Percentiles rank a stretch among this genome's conserved stretches.
These are phyloP conservation scores for Coemansia sp. DNA, from an alignment of 192 early-diverging fungal species.

Conservation along the genomic window DNA sequence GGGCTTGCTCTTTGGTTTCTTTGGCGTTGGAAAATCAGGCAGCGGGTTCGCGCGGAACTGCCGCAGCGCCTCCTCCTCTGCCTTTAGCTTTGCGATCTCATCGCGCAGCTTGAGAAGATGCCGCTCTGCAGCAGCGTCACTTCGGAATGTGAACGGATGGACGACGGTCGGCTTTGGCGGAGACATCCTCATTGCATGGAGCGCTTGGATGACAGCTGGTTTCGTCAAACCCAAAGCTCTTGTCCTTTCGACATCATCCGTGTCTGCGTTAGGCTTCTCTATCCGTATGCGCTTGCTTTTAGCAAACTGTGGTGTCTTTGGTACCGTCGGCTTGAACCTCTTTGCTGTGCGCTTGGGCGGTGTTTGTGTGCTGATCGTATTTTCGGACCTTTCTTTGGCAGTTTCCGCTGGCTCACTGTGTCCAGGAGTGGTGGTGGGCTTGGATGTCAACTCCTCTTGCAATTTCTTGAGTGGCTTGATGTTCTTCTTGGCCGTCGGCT, in stretches of 20 bases:
- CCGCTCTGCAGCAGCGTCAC: constrained; percentile 59
- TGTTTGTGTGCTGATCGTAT: constrained; percentile 5
- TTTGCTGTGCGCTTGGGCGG: constrained; percentile 10
- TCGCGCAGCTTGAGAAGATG: constrained; percentile 60
- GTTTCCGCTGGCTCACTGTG: constrained; percentile 10
- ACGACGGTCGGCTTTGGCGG: constrained; percentile 42
- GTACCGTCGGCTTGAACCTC: constrained; percentile 32
- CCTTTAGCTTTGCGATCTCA: constrained; percentile 47
- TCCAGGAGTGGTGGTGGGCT: constrained; percentile 29
- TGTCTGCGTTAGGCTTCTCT: constrained; percentile 1
- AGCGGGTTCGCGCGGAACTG: constrained; percentile 60
- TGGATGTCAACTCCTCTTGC: constrained; percentile 18
- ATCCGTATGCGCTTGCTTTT: constrained; percentile 40
- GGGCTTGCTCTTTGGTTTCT: constrained; percentile 36
- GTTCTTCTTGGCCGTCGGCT: background rate
- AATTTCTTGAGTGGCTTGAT: constrained; percentile 18
- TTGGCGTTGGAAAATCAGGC: constrained; percentile 55
- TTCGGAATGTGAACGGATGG: constrained; percentile 60
- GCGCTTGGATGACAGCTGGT: background rate
- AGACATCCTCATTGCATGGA: constrained; percentile 6
- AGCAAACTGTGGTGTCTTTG: constrained; percentile 50
- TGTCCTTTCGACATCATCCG: constrained; percentile 1
- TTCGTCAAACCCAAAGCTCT: constrained; percentile 1
- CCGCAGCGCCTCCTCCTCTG: constrained; percentile 45
- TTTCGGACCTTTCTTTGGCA: background rate